These are phyloP conservation scores for Ophiostoma sp. DNA, from an alignment of 2,329 filamentous ascomycete species.

Conservation along the genomic window DNA sequence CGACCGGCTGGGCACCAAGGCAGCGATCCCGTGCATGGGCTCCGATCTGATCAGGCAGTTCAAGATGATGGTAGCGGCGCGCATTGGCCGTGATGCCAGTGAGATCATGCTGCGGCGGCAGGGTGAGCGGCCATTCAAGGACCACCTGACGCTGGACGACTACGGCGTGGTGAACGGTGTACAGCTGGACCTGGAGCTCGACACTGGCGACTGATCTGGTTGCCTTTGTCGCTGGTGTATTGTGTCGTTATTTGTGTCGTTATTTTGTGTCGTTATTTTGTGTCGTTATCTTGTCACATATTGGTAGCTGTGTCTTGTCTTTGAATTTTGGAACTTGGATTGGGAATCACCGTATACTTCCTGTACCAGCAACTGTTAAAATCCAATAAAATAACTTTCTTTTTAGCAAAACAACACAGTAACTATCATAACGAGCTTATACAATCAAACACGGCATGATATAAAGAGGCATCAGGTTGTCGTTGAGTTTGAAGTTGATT, in stretches of 20 bases:
- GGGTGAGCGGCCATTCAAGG: slow-evolving; percentile 89
- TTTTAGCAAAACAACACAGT: too few relatives aligned
- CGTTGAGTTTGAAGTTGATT: neutral
- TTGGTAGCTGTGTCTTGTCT: neutral
- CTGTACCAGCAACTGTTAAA: too few relatives aligned
- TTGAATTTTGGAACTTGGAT: neutral
- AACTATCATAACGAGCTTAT: too few relatives aligned
- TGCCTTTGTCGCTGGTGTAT: neutral
- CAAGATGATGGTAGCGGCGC: slow-evolving; percentile 84
- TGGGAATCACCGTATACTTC: neutral
- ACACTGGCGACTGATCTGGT: slow-evolving; percentile 50
- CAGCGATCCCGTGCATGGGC: slow-evolving; percentile 81
- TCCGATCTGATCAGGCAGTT: slow-evolving; percentile 80
- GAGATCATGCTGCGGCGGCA: slow-evolving; percentile 91
- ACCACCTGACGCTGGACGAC: slow-evolving; percentile 78
- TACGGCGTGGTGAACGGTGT: slow-evolving; percentile 94
- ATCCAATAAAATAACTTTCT: too few relatives aligned
- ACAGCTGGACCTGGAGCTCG: slow-evolving; percentile 58
- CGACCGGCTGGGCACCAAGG: slow-evolving; percentile 92
- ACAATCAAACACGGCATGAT: too few relatives aligned
- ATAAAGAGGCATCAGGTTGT: too few relatives aligned
- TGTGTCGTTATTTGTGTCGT: neutral
- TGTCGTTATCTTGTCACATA: neutral
- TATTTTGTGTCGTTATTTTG: neutral
- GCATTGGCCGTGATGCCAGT: slow-evolving; percentile 81